Conservation (phyloP, 306 rosid genomes). For the Glycine soja region DNA sequence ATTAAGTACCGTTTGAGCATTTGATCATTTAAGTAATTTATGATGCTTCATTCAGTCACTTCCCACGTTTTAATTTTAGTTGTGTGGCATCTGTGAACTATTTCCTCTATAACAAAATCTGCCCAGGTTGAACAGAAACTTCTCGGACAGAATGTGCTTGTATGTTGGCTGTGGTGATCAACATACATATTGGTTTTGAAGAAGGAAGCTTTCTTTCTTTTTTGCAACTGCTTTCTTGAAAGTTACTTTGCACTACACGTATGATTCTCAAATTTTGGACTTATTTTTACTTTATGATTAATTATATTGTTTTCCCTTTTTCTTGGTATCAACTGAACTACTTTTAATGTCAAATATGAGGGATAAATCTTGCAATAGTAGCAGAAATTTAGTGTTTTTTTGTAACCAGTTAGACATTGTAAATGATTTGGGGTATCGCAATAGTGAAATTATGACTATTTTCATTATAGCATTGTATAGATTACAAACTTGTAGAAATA, state of each 20-base stretch:
- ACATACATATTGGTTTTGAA: neutral
- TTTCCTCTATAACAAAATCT: neutral
- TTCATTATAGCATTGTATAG: neutral
- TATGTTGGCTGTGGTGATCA: neutral
- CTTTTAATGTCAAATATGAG: neutral
- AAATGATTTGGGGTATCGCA: neutral
- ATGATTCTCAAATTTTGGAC: neutral
- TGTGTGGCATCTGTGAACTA: neutral
- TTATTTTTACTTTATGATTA: neutral
- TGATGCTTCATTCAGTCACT: neutral
- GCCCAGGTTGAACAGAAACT: neutral
- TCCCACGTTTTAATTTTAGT: neutral
- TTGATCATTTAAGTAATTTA: neutral
- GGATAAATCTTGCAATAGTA: neutral
- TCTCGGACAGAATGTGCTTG: neutral
- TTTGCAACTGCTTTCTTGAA: neutral
- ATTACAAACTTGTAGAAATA: conserved; percentile 2
- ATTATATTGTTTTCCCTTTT: neutral
- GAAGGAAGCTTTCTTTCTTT: neutral
- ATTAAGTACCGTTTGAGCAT: neutral
- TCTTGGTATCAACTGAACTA: neutral
- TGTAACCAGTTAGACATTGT: neutral
- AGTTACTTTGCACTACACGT: neutral
- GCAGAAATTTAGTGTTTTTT: neutral
- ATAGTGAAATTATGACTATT: neutral